Percentiles rank a stretch among this genome's conserved stretches.
Conservation (phyloP, 2,329 filamentous ascomycete species). For the Pezicula carpinea region DNA sequence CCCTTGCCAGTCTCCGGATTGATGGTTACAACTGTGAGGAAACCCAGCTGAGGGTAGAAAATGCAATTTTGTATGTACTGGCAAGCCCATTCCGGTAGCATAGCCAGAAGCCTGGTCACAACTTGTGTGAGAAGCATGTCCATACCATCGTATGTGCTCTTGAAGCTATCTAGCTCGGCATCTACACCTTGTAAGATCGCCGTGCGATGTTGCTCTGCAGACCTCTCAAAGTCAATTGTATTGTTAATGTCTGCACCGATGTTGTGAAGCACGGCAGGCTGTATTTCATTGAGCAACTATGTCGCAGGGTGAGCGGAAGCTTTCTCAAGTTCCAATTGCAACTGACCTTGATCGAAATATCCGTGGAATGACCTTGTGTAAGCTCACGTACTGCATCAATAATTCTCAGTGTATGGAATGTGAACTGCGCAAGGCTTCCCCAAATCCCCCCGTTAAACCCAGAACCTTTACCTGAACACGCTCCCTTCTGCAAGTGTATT, state of each 20-base stretch:
- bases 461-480: constrained; percentile 39
- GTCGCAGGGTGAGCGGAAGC: constrained; percentile 1
- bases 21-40: constrained; percentile 70
- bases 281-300: constrained; percentile 56
- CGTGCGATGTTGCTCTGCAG: constrained; percentile 61
- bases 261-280: constrained; percentile 52
- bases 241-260: constrained; percentile 68
- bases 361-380: constrained; percentile 44
- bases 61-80: constrained; percentile 67
- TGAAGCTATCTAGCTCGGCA: constrained; percentile 70
- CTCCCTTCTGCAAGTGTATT: constrained; percentile 70
- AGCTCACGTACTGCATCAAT: constrained; percentile 58
- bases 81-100: constrained; percentile 55
- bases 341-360: constrained; percentile 49
- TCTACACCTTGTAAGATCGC: constrained; percentile 71
- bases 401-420: constrained; percentile 65
- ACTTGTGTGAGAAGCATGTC: constrained; percentile 67
- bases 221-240: constrained; percentile 76
- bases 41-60: constrained; percentile 88
- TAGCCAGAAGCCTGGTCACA: constrained; percentile 55
- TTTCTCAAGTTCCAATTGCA: background rate
- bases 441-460: constrained; percentile 64
- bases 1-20: constrained; percentile 54
- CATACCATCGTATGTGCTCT: constrained; percentile 72
- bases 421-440: constrained; percentile 68